These are phyloP conservation scores for Calonectria pseudoturangicola DNA, from an alignment of 2,329 filamentous ascomycete genomes.

Conservation along the genomic window DNA sequence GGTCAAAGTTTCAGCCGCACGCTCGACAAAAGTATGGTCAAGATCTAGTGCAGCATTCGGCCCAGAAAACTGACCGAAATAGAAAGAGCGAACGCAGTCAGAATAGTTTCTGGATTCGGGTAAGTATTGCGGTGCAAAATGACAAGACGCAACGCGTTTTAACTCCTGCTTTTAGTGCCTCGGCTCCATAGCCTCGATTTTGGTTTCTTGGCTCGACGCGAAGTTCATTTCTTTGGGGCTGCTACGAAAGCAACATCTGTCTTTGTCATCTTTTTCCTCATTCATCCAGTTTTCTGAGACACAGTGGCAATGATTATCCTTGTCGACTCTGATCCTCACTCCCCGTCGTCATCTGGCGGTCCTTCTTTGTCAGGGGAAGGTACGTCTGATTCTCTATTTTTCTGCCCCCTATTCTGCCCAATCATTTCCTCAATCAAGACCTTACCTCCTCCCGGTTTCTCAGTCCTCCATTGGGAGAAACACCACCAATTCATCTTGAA, in stretches of 20 bases:
- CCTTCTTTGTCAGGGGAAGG: neutral
- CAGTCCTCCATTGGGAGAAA: neutral
- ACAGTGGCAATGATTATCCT: neutral
- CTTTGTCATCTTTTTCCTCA: too few species aligned
- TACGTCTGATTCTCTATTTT: constrained; percentile 2
- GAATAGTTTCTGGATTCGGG: neutral
- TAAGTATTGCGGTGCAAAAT: too few species aligned
- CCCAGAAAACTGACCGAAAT: neutral
- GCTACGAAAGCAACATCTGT: neutral
- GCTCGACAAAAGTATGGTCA: neutral
- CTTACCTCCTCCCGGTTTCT: neutral
- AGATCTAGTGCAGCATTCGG: neutral
- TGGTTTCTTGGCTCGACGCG: neutral
- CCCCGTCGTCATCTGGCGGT: neutral
- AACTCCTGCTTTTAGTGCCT: neutral
- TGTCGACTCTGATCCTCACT: neutral
- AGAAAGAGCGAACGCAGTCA: neutral
- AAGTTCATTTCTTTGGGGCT: neutral
- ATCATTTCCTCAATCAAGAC: neutral
- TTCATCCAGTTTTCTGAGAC: neutral
- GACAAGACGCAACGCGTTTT: neutral
- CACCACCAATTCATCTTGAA: neutral
- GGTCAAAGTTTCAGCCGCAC: neutral
- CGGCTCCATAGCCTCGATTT: neutral
- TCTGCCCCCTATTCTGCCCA: neutral